Percentiles rank a stretch among this genome's conserved stretches.
These are phyloP conservation scores for Eucalyptus pumila DNA, from an alignment of 345 rosid species.

Conservation along the genomic window DNA sequence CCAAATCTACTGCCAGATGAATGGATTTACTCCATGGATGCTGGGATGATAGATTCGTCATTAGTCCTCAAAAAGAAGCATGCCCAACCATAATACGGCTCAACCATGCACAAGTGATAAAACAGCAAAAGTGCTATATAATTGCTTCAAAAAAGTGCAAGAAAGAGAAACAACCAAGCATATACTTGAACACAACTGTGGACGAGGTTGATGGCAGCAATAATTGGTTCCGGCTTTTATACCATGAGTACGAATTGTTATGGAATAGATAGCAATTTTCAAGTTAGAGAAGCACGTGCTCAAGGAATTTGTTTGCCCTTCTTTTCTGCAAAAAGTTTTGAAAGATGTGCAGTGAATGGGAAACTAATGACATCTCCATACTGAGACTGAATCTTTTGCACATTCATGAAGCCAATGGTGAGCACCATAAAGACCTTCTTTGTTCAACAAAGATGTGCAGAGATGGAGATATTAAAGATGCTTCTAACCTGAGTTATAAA, in stretches of 20 bases:
- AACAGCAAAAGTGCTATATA: neutral
- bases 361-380: neutral
- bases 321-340: neutral
- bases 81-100: neutral
- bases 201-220: neutral
- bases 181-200: neutral
- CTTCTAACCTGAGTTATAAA: constrained; percentile 80
- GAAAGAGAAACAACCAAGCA: neutral
- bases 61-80: neutral
- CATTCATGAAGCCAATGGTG: neutral
- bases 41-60: constrained; percentile 21
- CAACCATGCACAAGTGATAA: neutral
- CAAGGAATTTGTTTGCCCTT: neutral
- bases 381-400: neutral
- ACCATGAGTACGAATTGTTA: neutral
- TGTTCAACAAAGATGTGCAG: too few relatives aligned
- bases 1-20: constrained; percentile 78
- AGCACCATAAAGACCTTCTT: neutral
- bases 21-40: constrained; percentile 85
- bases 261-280: neutral
- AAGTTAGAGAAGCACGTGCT: neutral
- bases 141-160: neutral
- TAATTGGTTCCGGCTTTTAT: neutral
- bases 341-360: neutral
- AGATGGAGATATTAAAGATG: neutral